Conservation (phyloP, 371 early-diverging fungal genomes). For the Sanchytrium tribonematis region DNA sequence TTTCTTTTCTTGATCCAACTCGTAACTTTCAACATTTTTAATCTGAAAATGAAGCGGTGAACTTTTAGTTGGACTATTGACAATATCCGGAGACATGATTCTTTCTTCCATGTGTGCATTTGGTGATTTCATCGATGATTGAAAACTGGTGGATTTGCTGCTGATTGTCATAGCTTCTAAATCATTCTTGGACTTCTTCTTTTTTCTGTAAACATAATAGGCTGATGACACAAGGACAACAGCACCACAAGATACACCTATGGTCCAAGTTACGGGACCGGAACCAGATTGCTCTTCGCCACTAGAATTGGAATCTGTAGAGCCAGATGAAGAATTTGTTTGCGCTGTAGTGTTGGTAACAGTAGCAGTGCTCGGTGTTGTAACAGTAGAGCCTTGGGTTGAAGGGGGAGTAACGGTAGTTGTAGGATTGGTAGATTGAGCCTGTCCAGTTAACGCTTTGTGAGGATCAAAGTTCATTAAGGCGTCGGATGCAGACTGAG, state of each 20-base stretch:
- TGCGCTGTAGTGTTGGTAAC: neutral
- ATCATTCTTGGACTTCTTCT: neutral
- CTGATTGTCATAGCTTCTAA: neutral
- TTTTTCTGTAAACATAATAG: neutral
- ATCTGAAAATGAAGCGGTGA: neutral
- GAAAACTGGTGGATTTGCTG: neutral
- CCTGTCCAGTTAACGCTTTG: neutral
- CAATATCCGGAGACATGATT: neutral
- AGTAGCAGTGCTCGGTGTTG: neutral
- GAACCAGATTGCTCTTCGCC: neutral
- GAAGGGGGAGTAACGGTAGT: neutral
- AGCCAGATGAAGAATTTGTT: neutral
- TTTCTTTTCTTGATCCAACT: neutral
- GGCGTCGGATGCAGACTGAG: neutral
- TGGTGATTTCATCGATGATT: neutral
- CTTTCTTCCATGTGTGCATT: neutral
- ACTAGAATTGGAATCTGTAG: neutral
- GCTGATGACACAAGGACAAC: neutral
- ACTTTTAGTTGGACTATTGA: neutral
- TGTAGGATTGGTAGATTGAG: neutral
- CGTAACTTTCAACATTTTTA: neutral
- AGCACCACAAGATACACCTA: neutral
- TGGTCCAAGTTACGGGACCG: neutral
- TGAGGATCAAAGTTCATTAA: neutral
- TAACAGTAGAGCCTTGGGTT: neutral